Percentiles rank a stretch among this genome's conserved stretches.
phyloP scores from a whole-genome alignment of 2,329 filamentous ascomycete genomes.

The Grosmannia huntii region DNA sequence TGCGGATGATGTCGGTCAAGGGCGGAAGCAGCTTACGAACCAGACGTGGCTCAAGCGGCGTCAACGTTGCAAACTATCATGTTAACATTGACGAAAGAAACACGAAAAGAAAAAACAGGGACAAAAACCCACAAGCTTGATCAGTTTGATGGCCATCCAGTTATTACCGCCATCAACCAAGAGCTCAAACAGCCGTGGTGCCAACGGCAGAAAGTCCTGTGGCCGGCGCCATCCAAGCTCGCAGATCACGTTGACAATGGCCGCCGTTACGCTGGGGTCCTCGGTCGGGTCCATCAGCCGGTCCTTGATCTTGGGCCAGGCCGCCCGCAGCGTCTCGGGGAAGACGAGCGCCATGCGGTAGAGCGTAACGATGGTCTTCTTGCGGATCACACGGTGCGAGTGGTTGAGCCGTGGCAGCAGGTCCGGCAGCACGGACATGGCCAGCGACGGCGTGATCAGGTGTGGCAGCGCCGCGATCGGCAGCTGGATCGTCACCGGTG shows the following conservation, averaged over 20 bases:
- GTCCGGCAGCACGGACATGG: conserved; percentile 78
- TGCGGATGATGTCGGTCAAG: conserved; percentile 83
- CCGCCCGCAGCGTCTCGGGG: conserved; percentile 79
- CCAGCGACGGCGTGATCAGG: conserved; percentile 83
- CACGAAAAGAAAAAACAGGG: not conserved
- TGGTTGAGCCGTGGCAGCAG: conserved; percentile 77
- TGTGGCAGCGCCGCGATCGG: conserved; percentile 87
- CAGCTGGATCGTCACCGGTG: conserved; percentile 66
- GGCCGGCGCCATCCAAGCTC: conserved; percentile 90
- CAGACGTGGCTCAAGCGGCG: conserved; percentile 79
- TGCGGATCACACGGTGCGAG: conserved; percentile 72
- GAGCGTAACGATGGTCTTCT: conserved; percentile 91
- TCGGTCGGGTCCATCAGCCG: conserved; percentile 80
- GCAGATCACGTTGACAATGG: conserved; percentile 93
- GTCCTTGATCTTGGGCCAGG: conserved; percentile 97
- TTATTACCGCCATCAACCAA: conserved; percentile 90
- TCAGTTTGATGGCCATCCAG: conserved; percentile 99
- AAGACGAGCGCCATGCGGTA: conserved; percentile 94
- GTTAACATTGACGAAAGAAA: not conserved
- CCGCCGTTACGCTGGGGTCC: conserved; percentile 85
- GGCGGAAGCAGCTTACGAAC: conserved; percentile 86
- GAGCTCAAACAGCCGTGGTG: conserved; percentile 82
- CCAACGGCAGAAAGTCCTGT: conserved; percentile 84
- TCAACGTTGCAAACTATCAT: conserved; percentile 76
- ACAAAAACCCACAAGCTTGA: conserved; percentile 60